Base-by-base conservation (phyloP, 257 asterid genomes). In the Craterostigma plantagineum region DNA sequence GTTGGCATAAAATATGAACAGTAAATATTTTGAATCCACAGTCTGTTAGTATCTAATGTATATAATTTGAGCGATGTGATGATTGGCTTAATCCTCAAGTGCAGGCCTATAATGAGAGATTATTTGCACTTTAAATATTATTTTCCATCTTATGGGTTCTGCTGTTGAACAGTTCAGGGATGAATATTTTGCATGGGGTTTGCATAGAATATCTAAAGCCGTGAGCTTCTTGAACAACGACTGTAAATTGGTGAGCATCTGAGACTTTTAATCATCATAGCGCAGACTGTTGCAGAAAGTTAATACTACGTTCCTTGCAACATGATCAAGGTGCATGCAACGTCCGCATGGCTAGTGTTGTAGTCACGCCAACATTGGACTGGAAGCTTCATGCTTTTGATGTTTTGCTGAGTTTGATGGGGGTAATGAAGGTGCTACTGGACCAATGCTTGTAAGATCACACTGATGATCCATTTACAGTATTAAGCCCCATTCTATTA, bases 201-300 rank as follows among this genome's bases (percentile, higher is more conserved):
- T 90, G 61, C 86, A 90, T 68, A 92, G 93, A 65, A 90, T 90
- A 61, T 80, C 95, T 56, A 83, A 90, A 69, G 98, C 98, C 57
- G 93, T 79, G 80, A 79, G 93, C 92, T 90, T 90, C 82, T 64
- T 90, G 66, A 90, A 90, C 64, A 90, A 83, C 52, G 98, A 90
- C 61, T 90, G 98, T 62, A 90, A 90, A 70, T 71, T 90, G 71
- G 98, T 90, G 72, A 45, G 91, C 58, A 46, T 48, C 49, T 45
- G 46, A 38, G 16, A 53, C 30, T 23, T 23, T 23, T 2, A 23
- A 23, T 23, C 30, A 2, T 23, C 30, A 23, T 23, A 23, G 30
- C 6, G 2, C 6, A 2, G 30, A 23, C 30, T 23, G 4, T 23
- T 23, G n/a, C n/a, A n/a, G n/a, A 23, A 23, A 2, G 30, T 23